Conservation (phyloP, 768 basidiomycete genomes). For the Tylopilus intermedius region DNA sequence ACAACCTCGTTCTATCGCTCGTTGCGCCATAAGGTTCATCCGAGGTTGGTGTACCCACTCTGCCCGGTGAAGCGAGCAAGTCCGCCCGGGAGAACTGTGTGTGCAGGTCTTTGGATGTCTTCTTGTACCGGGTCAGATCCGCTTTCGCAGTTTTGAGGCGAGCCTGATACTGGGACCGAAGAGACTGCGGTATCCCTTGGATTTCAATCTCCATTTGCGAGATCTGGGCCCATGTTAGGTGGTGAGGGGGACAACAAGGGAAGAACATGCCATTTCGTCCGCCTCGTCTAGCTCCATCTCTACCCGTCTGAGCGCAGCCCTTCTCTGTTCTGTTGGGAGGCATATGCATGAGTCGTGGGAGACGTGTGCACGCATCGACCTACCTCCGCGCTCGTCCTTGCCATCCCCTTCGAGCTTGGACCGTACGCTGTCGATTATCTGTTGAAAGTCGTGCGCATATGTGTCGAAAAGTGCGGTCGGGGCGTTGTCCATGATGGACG, state of each 20-base stretch:
- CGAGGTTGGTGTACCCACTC: constrained; percentile 39
- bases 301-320: constrained; percentile 72
- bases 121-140: constrained; percentile 75
- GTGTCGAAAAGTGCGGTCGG: constrained; percentile 84
- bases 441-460: constrained; percentile 89
- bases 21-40: constrained; percentile 76
- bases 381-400: constrained; percentile 66
- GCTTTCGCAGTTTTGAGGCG: constrained; percentile 73
- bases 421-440: constrained; percentile 69
- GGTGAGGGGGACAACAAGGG: not conserved
- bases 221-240: constrained; percentile 46
- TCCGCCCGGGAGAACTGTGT: constrained; percentile 68
- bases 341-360: not conserved
- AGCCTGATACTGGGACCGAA: constrained; percentile 70
- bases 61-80: constrained; percentile 55
- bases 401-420: constrained; percentile 72
- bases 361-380: constrained; percentile 20
- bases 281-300: constrained; percentile 98
- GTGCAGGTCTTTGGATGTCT: constrained; percentile 69
- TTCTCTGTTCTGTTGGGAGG: constrained; percentile 62
- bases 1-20: constrained; percentile 72
- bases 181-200: constrained; percentile 85
- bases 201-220: constrained; percentile 99
- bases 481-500: constrained; percentile 65
- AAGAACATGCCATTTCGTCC: constrained; percentile 78